phyloP scores from a whole-genome alignment of 1,139 yeast species.

The Suhomyces maxii region DNA sequence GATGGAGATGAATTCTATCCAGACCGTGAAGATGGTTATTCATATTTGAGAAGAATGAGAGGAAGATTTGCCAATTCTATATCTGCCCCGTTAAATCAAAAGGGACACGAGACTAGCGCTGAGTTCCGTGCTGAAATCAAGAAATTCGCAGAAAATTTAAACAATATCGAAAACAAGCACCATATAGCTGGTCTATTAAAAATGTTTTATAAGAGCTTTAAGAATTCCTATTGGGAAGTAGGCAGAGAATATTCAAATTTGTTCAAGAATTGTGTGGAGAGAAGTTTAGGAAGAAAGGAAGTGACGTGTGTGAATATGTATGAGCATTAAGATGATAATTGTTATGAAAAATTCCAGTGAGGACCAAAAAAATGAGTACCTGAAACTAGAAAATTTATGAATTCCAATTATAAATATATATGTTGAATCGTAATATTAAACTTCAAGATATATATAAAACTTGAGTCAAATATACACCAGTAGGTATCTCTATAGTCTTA shows the following conservation, averaged over 20 bases:
- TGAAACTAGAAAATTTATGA: too few species aligned
- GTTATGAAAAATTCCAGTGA: too few species aligned
- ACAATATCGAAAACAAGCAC: conserved; percentile 34
- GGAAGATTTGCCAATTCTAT: conserved; percentile 27
- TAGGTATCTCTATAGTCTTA: too few species aligned
- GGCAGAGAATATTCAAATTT: conserved; percentile 58
- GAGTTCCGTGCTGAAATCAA: conserved; percentile 8
- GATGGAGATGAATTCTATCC: conserved; percentile 19
- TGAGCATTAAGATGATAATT: not conserved
- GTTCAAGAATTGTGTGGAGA: conserved; percentile 53
- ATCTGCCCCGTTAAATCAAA: conserved; percentile 23
- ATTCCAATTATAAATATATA: too few species aligned
- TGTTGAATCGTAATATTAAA: too few species aligned
- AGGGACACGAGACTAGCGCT: conserved; percentile 1
- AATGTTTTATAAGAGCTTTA: conserved; percentile 26
- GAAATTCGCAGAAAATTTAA: conserved; percentile 7
- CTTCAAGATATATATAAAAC: too few species aligned
- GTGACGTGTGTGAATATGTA: conserved; percentile 55
- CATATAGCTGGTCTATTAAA: conserved; percentile 56
- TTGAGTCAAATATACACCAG: too few species aligned
- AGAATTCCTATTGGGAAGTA: conserved; percentile 55
- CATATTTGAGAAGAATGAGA: conserved; percentile 36
- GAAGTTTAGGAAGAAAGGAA: conserved; percentile 52
- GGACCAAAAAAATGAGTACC: too few species aligned
- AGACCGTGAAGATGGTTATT: conserved; percentile 39